Base-by-base conservation (phyloP, 768 basidiomycete species). In the Leucocoprinus leucothites region DNA sequence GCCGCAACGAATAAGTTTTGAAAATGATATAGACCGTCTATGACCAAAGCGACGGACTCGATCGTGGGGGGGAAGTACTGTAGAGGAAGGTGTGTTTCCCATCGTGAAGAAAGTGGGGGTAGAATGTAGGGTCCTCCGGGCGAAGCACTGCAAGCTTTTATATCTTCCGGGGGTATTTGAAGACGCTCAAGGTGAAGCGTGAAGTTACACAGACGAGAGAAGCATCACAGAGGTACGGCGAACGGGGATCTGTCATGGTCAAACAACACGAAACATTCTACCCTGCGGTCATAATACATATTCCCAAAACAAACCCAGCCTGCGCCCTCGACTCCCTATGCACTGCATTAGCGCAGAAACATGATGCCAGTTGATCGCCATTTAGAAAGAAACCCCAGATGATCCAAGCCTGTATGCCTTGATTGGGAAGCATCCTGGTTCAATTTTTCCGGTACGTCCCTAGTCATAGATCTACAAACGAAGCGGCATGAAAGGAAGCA, bases 211-310 rank as follows among this genome's bases (percentile, higher is more conserved):
- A 14, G 31, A 36, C 6, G 18, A 38, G 43, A 53, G 35, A 47
- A 46, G 53, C 22, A 36, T 44, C 11, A 22, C 19, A 36, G 48
- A 48, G 21, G 24, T 18, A 48, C 53, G 45, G 36, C 19, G 44
- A 54, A 34, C 53, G 36, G 38, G 56, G 61, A 65, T 63, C 64
- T 64, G 60, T 59, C 61, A 63, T 49, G 51, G 19, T 63, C 66
- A 65, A 67, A 31, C 61, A 63, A 61, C 50, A 60, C 13, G 63
- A 59, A 62, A 64, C 62, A 63, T 59, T 50, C 51, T 18, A 48
- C 49, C 21, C 25, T 38, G 26, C 35, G 8, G 31, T 38, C 41
- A 21, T 8, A 19, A n/a, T n/a, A n/a, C n/a, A 16, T 25, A 41
- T 47, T 46, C 13, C 34, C 3, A 18, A 31, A 43, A n/a, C 35